Percentiles rank a stretch among this genome's conserved stretches.
phyloP scores from a whole-genome alignment of 2,329 filamentous ascomycete genomes.

The Simplicillium aogashimaense region DNA sequence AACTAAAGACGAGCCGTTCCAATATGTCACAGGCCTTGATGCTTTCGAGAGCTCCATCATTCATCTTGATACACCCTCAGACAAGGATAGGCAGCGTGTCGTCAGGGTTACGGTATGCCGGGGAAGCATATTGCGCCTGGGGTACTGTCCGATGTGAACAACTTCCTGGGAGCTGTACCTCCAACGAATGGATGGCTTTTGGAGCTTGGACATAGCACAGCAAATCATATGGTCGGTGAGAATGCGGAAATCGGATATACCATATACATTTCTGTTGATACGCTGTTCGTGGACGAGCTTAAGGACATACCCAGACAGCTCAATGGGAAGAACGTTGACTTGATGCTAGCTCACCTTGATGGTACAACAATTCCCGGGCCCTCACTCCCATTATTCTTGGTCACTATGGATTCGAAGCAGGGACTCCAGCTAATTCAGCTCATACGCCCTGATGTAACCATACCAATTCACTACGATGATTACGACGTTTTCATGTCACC shows the following conservation, averaged over 20 bases:
- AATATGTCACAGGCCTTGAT: conserved; percentile 41
- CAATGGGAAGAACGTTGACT: conserved; percentile 42
- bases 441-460: conserved; percentile 49
- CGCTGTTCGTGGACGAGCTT: conserved; percentile 51
- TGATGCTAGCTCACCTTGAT: conserved; percentile 58
- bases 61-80: conserved; percentile 9
- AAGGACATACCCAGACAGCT: conserved; percentile 49
- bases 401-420: conserved; percentile 58
- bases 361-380: conserved; percentile 56
- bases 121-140: conserved; percentile 47
- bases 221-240: conserved; percentile 7
- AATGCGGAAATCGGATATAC: conserved; percentile 38
- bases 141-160: conserved; percentile 22
- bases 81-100: conserved; percentile 18
- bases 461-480: conserved; percentile 56
- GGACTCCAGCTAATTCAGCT: conserved; percentile 49
- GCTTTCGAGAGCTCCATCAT: conserved; percentile 42
- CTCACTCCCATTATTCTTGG: conserved; percentile 50
- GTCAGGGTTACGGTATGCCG: conserved; percentile 53
- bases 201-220: conserved; percentile 44
- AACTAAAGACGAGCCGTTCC: conserved; percentile 46
- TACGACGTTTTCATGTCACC: conserved; percentile 52
- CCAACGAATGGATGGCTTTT: conserved; percentile 58
- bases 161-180: conserved; percentile 34
- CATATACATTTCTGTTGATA: conserved; percentile 59